phyloP scores from a whole-genome alignment of 1,139 yeast genomes.

The Hansenula lynferdii region DNA sequence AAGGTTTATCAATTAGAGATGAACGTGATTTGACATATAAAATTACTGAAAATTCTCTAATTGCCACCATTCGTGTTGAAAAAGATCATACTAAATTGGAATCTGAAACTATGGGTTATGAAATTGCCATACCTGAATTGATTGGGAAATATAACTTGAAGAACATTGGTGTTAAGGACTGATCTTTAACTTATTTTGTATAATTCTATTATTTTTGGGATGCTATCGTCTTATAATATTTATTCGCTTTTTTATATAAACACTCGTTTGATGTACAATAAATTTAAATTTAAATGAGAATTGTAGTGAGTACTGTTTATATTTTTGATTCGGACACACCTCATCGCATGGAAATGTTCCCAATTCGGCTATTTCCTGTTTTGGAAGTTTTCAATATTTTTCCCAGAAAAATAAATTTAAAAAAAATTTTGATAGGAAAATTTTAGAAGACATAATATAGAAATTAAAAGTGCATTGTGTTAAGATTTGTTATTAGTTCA shows the following conservation, averaged over 20 bases:
- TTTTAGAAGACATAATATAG: background rate
- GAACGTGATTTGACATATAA: constrained; percentile 37
- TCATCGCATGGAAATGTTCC: constrained; percentile 7
- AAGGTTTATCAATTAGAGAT: constrained; percentile 13
- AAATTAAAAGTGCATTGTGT: background rate
- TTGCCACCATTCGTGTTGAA: constrained; percentile 73
- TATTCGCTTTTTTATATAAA: too few species aligned
- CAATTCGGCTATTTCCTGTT: constrained; percentile 1
- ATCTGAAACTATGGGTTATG: constrained; percentile 62
- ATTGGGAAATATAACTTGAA: constrained; percentile 12
- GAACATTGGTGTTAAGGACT: constrained; percentile 18
- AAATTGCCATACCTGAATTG: constrained; percentile 64
- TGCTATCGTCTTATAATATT: too few species aligned
- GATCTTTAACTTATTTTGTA: background rate
- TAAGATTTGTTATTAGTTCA: background rate
- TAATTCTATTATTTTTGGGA: too few species aligned
- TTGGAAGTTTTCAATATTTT: background rate
- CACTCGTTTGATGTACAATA: too few species aligned
- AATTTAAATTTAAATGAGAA: background rate
- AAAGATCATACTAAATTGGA: constrained; percentile 43
- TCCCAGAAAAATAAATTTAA: constrained; percentile 2
- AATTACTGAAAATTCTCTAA: constrained; percentile 50
- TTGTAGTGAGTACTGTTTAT: background rate
- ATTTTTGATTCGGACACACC: constrained; percentile 4
- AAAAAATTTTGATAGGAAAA: background rate